Conservation (phyloP, 1,284 basidiomycete genomes). For the Rhodotorula sp. region DNA sequence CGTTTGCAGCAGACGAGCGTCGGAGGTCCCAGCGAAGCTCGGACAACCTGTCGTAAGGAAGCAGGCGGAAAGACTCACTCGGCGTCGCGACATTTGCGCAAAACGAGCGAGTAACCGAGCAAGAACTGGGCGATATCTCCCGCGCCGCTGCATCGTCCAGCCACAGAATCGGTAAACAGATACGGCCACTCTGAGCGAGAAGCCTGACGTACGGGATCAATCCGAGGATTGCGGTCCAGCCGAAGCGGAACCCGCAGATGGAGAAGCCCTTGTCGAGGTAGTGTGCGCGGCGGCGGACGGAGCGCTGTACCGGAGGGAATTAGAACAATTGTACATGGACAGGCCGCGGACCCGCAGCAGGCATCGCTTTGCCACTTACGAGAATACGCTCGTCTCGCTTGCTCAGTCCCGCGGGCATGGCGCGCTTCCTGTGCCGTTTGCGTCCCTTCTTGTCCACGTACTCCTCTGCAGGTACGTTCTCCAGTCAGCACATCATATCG, state of each 20-base stretch:
- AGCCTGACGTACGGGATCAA: constrained; percentile 23
- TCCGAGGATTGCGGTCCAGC: constrained; percentile 25
- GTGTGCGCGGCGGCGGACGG: constrained; percentile 65
- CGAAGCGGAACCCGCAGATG: constrained; percentile 64
- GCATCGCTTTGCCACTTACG: constrained; percentile 4
- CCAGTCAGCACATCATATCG: neutral
- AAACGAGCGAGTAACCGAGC: constrained; percentile 41
- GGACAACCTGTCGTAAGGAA: too few species aligned
- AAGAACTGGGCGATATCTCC: constrained; percentile 42
- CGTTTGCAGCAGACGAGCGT: too few species aligned
- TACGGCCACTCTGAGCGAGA: neutral
- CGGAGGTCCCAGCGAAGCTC: neutral
- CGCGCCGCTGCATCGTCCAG: constrained; percentile 16
- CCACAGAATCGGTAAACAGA: neutral
- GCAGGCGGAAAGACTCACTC: constrained; percentile 18
- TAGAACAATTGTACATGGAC: neutral
- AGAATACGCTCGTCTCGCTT: constrained; percentile 41
- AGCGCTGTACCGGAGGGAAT: constrained; percentile 13
- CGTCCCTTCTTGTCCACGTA: constrained; percentile 22
- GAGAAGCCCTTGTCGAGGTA: constrained; percentile 87
- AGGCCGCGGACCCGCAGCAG: too few species aligned
- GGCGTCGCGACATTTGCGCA: constrained; percentile 36
- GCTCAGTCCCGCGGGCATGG: constrained; percentile 32
- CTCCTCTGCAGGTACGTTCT: neutral
- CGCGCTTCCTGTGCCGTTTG: constrained; percentile 32